Base-by-base conservation (phyloP, 805 yeast genomes). In the Candida maris region DNA sequence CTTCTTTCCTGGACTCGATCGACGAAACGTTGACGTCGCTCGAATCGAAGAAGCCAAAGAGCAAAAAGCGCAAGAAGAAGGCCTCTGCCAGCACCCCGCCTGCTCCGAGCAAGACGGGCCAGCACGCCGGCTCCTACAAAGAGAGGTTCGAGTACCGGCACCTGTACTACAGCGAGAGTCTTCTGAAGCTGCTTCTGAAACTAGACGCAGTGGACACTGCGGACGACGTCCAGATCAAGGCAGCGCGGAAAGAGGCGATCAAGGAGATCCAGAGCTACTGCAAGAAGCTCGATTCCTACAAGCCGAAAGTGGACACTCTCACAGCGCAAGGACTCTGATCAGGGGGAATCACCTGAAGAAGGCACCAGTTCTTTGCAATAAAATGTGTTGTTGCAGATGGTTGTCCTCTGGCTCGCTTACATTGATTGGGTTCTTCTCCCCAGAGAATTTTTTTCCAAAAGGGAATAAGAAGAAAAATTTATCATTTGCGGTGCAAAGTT, bases 181-280 rank as follows among this genome's bases (percentile, higher is more conserved):
- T 84, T 28, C 64, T 84, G 56, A 81, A 82, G 53, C 68, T 80
- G 44, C 58, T 83, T 46, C 70, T 84, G 68, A 75, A 70, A 42
- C 63, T 85, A 37, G 94, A 85, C 49, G 79, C 74, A 3, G 66
- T 85, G 23, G 60, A 59, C 4, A 65, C 64, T 7, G 68, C 67
- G 19, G 67, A 62, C 7, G 73, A 73, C 32, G 72, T 62, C 1
- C 61, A 65, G 1, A 62, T 84, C 45, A 74, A 85, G 45, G 64
- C 65, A 17, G 68, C 68, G 52, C 69, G 94, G 46, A 82, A 77
- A 52, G 68, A 65, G 34, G 70, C 73, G 7, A 78, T 85, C 46
- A 77, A 71, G 47, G 60, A 66, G 31, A 72, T 84, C 34, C 93
- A 84, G 59, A 64, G 59, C 26, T 74, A 71, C 47, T 75, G 78